Conservation (phyloP, 305 asterid genomes). For the Fraxinus baroniana region DNA sequence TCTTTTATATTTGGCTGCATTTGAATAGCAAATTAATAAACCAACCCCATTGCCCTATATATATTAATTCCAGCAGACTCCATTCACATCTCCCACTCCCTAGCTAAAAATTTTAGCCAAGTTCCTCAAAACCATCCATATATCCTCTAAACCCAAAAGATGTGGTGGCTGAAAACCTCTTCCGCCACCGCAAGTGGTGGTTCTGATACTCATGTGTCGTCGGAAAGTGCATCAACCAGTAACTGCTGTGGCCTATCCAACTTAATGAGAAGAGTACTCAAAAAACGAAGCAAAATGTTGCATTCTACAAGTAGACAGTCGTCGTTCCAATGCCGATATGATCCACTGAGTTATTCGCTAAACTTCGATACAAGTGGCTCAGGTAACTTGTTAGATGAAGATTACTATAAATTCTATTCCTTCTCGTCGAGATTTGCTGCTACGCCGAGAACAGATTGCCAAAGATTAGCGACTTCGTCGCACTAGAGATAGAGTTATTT, state of each 20-base stretch:
- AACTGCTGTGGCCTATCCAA: slow-evolving; percentile 42
- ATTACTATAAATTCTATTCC: slow-evolving; percentile 55
- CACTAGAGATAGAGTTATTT: background rate
- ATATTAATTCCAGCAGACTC: background rate
- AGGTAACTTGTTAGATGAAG: slow-evolving; percentile 47
- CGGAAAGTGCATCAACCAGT: slow-evolving; percentile 3
- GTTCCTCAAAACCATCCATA: slow-evolving; percentile 12
- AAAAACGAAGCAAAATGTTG: slow-evolving; percentile 35
- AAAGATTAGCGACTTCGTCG: slow-evolving; percentile 25
- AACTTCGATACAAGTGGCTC: slow-evolving; percentile 56
- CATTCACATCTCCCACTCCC: slow-evolving; percentile 15
- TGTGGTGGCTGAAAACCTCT: slow-evolving; percentile 47
- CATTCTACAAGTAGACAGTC: slow-evolving; percentile 38
- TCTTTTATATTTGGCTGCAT: background rate
- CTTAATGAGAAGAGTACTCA: slow-evolving; percentile 35
- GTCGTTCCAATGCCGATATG: slow-evolving; percentile 63
- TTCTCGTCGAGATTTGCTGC: slow-evolving; percentile 76
- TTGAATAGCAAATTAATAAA: background rate
- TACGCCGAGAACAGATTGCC: slow-evolving; percentile 31
- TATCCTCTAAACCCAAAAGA: slow-evolving; percentile 4
- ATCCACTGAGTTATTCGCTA: slow-evolving; percentile 72
- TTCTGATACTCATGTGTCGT: background rate
- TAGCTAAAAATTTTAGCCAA: background rate
- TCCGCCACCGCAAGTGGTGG: slow-evolving; percentile 22
- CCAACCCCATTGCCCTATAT: slow-evolving; percentile 16